phyloP scores from a whole-genome alignment of 306 rosid species.

The Gastrolobium villosum region DNA sequence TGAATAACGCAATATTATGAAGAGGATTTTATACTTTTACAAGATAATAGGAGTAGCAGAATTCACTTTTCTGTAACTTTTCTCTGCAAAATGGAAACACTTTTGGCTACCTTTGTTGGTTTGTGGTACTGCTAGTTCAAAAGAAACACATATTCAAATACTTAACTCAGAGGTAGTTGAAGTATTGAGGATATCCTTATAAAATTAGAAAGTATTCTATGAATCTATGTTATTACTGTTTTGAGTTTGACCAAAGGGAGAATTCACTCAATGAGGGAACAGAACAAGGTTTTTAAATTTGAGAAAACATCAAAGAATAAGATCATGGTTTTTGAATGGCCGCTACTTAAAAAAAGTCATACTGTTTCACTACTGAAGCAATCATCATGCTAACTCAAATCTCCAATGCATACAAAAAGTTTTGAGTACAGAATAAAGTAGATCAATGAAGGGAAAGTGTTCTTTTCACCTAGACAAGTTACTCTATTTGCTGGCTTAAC shows the following conservation, averaged over 20 bases:
- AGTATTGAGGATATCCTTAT: constrained; percentile 1
- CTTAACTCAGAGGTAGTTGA: constrained; percentile 13
- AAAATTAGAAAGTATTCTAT: constrained; percentile 17
- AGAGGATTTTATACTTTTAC: background rate
- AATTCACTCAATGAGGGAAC: constrained; percentile 1
- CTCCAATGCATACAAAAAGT: constrained; percentile 38
- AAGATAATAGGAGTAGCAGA: constrained; percentile 20
- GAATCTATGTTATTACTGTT: constrained; percentile 16
- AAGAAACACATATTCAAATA: constrained; percentile 29
- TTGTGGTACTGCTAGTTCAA: constrained; percentile 20
- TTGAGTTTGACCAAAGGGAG: constrained; percentile 24
- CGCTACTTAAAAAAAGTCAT: constrained; percentile 16
- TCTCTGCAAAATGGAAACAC: constrained; percentile 39
- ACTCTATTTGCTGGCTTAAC: constrained; percentile 26
- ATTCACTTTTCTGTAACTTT: constrained; percentile 27
- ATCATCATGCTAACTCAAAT: constrained; percentile 44
- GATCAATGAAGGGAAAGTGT: constrained; percentile 27
- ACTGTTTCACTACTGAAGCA: constrained; percentile 34
- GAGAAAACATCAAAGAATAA: constrained; percentile 25
- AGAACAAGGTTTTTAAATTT: constrained; percentile 28
- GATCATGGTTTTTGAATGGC: constrained; percentile 27
- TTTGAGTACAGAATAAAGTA: constrained; percentile 4
- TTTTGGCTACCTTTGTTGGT: constrained; percentile 37
- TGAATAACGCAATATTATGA: background rate
- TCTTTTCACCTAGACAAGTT: constrained; percentile 42